phyloP scores from a whole-genome alignment of 495 filamentous ascomycete genomes.

The Xylaria acuta region DNA sequence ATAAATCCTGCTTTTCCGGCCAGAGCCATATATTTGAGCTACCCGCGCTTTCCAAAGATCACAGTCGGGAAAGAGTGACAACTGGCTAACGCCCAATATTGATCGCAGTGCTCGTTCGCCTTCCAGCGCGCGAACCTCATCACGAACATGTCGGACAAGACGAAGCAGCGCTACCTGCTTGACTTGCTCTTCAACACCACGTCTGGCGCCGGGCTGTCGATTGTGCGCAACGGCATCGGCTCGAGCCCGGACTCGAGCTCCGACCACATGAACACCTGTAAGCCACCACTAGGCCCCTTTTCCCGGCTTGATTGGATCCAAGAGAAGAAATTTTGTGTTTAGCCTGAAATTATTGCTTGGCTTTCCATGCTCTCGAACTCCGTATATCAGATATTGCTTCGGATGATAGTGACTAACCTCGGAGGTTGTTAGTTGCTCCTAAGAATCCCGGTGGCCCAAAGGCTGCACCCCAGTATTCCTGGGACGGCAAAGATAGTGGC shows the following conservation, averaged over 20 bases:
- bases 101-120: constrained; percentile 49
- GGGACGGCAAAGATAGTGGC: constrained; percentile 59
- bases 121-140: constrained; percentile 63
- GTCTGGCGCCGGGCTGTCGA: constrained; percentile 59
- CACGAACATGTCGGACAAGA: constrained; percentile 53
- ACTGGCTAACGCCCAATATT: background rate
- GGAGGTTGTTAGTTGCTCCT: constrained; percentile 56
- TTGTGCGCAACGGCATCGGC: constrained; percentile 64
- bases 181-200: constrained; percentile 60
- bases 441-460: constrained; percentile 51
- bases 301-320: background rate
- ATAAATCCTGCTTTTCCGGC: background rate
- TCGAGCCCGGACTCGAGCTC: constrained; percentile 50
- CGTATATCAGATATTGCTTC: background rate
- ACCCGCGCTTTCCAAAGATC: background rate
- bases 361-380: background rate
- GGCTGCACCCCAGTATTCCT: constrained; percentile 52
- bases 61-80: background rate
- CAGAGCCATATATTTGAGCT: background rate
- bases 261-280: constrained; percentile 41
- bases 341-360: background rate
- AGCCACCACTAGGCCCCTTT: background rate
- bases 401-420: background rate
- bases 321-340: background rate
- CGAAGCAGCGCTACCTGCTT: constrained; percentile 51